Conservation (phyloP, 805 yeast genomes). For the Candida argentea region DNA sequence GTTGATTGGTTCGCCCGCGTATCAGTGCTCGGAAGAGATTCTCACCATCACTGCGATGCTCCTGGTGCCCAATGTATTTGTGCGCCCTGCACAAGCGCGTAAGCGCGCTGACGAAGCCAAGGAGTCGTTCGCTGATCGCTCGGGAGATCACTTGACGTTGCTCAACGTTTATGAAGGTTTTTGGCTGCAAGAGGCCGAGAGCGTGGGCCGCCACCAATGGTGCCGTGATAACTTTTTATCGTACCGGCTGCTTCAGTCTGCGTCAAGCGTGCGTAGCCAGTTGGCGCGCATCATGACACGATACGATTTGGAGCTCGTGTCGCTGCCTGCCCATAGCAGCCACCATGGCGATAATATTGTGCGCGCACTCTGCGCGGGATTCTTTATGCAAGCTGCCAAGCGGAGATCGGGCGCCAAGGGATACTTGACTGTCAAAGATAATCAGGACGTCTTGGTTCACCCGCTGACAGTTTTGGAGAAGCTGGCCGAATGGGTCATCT, state of each 20-base stretch:
- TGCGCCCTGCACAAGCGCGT: conserved; percentile 81
- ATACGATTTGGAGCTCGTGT: conserved; percentile 60
- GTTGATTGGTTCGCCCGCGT: conserved; percentile 80
- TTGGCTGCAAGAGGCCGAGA: conserved; percentile 61
- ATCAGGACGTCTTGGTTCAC: conserved; percentile 90
- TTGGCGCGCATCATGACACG: conserved; percentile 75
- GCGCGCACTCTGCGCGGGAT: conserved; percentile 83
- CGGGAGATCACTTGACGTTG: conserved; percentile 90
- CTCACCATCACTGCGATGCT: conserved; percentile 82
- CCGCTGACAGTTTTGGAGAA: conserved; percentile 88
- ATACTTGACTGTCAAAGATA: conserved; percentile 88
- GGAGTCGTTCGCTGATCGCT: conserved; percentile 79
- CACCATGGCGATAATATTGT: conserved; percentile 68
- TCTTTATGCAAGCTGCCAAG: conserved; percentile 97
- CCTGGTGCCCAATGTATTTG: conserved; percentile 90
- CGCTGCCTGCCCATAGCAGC: conserved; percentile 51
- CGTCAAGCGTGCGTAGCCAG: conserved; percentile 81
- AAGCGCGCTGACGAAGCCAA: conserved; percentile 90
- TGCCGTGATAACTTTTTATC: conserved; percentile 85
- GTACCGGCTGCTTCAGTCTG: conserved; percentile 72
- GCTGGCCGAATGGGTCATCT: conserved; percentile 87
- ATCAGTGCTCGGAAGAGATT: conserved; percentile 81
- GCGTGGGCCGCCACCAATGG: conserved; percentile 67
- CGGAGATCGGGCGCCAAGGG: conserved; percentile 68
- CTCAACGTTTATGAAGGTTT: conserved; percentile 83